Base-by-base conservation (phyloP, 768 basidiomycete genomes). In the Lentinula sp. region DNA sequence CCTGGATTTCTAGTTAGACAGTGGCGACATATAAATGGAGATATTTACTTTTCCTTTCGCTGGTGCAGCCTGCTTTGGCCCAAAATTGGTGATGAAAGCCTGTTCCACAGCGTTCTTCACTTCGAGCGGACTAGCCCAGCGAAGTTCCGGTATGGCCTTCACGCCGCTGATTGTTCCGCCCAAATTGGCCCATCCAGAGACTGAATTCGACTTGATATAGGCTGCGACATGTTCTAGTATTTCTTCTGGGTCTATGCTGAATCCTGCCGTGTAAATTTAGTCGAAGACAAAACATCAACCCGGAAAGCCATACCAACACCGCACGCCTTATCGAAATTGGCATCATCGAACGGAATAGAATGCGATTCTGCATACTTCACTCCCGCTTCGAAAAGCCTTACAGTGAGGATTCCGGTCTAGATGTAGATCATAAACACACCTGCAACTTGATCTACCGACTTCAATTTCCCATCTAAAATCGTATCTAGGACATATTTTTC, bases 101-200 rank as follows among this genome's bases (percentile, higher is more conserved):
- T 79, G 78, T 70, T 96, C 94, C 1, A 88, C 85, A 0, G 87
- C 78, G 55, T 84, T 89, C 78, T 97, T 96, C 45, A 95, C 77
- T 45, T 95, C 93, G 5, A 95, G 79, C 0, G 92, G 84, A 65
- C 77, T 85, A 6, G 90, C 93, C 93, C 94, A 96, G 56, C 89
- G 85, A 41, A 95, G 72, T 39, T 80, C 79, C 13, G 87, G 80
- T 4, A 77, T 78, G 48, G 69, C 75, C 73, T 87, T 91, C 43
- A 91, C 76, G 0, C 79, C 81, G 20, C 83, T 82, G 63, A 92
- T 83, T 12, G 79, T 81, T 28, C 84, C 73, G 41, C 91, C 88
- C 45, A 98, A 81, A 65, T 79, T 85, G 2, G 80, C 71, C 96
- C 96, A 98, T 55, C 89, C 89, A 48, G 84, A 60, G 62, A 83